Evolutionary conservation across 2,329 filamentous ascomycete genomes (phyloP).

Genomic region (Colletotrichum tropicale): DNA sequence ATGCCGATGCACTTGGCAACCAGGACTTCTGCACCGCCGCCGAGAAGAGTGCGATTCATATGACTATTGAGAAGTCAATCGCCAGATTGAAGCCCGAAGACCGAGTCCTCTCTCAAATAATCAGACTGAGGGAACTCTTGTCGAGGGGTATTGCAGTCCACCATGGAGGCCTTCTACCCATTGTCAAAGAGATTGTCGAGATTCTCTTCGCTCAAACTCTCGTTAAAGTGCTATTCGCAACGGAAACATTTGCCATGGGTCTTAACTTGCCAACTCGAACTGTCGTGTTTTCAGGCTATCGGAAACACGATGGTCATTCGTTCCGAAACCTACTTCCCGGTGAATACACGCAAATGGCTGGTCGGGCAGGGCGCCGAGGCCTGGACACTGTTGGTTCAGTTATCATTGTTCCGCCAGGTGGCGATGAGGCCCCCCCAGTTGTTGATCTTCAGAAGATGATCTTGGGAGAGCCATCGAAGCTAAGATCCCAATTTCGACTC

Average conservation of each 20-base stretch:
- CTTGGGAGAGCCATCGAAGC: conserved; percentile 90
- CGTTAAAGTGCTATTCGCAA: conserved; percentile 96
- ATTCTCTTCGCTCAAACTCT: conserved; percentile 94
- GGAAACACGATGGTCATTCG: conserved; percentile 92
- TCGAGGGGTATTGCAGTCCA: conserved; percentile 93
- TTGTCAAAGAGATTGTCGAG: conserved; percentile 97
- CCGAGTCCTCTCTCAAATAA: conserved; percentile 87
- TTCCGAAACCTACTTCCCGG: conserved; percentile 92
- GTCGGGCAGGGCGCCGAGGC: conserved; percentile 89
- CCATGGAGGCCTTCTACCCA: conserved; percentile 91
- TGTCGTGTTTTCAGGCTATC: conserved; percentile 95
- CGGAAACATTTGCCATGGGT: conserved; percentile 98
- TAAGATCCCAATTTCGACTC: conserved; percentile 92
- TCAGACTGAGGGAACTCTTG: conserved; percentile 83
- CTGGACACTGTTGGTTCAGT: conserved; percentile 92
- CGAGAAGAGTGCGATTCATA: conserved; percentile 96
- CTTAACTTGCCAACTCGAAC: conserved; percentile 94
- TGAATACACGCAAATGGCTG: conserved; percentile 99
- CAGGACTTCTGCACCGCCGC: conserved; percentile 92
- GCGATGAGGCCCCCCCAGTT: conserved; percentile 87
- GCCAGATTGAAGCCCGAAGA: conserved; percentile 92
- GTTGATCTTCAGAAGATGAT: conserved; percentile 90
- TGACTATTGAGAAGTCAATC: conserved; percentile 95
- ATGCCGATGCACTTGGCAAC: conserved; percentile 92
- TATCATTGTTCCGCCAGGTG: conserved; percentile 85